Base-by-base conservation (phyloP, 2,329 filamentous ascomycete genomes). In the Onygenales sp. region DNA sequence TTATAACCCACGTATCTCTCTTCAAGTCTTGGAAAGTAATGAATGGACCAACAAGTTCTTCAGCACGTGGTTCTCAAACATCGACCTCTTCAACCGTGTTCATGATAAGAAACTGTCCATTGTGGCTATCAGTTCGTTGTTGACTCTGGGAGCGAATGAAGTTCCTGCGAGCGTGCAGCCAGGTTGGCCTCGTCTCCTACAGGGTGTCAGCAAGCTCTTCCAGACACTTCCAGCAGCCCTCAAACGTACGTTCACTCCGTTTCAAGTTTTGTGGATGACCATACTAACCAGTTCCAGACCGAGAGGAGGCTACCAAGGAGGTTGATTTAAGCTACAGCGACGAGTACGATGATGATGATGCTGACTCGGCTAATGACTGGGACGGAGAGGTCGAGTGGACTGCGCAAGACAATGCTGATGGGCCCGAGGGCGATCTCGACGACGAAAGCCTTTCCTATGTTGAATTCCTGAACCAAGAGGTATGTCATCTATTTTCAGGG, bases 61-160 rank as follows among this genome's bases (percentile, higher is more conserved):
- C 77, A 95, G 89, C 72, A 76, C 94, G 55, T 98, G 93, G 93
- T 98, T 98, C 71, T 89, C 89, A 43, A 94, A 85, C 73, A 98
- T 98, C 75, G 87, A 95, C 58, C 85, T 83, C 64, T 97, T 98
- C 74, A 87, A 83, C 51, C 82, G 93, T 43, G 93, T 98, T 2
- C 93, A 98, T 68, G 93, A 98, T 76, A 98, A 98, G 81, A 98
- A 96, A 78, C 78, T 98, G 31, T 96, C 89, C 58, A 96, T 98
- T 63, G 88, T 91, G 14, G 92, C 91, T 46, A 97, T 98, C 62
- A 86, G 88, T 55, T 81, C 89, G 5, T 81, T 98, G 9, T 81
- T 98, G 50, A 87, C 84, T 45, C 74, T 98, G 55, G 83, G 81
- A 57, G 84, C 85, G 9, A 84, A 88, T 51, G 86, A 94, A 64